Evolutionary conservation across 352 stramenopile species (phyloP), one percentile per base, ranked within the genome.

Genomic region (Phytophthora podocarpi): DNA sequence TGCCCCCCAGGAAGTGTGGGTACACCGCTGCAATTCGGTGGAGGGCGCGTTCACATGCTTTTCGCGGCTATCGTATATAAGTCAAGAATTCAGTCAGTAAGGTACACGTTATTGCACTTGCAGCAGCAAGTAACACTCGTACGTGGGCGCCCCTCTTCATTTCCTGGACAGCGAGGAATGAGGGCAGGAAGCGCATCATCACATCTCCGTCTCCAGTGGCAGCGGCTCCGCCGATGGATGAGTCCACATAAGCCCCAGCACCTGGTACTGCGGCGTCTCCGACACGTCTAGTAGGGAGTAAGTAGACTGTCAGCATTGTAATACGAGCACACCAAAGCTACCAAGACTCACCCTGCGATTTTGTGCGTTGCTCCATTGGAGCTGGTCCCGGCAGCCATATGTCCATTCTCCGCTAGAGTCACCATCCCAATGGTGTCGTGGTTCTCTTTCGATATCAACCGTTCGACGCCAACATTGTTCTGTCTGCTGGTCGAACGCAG

Each of bases 401-500:
- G 70, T 0, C 81, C 84, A 55, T 72, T 64, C 20, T 71, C 55
- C n/a, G 61, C 75, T 9, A 95, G 61, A 42, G 69, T 81, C 11
- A 95, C 73, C 85, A 97, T 97, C 11, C 91, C 91, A 51, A 97
- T 97, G 6, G 91, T 97, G 51, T 97, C 91, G 65, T 97, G 91
- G 53, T 97, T 97, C 8, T 70, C 58, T 40, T 64, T 64, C 11
- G 80, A 80, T 23, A 87, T 80, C 31, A 87, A 50, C 13, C 43
- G 46, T 52, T 79, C 57, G 0, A 64, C 28, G 1, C 23, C 58
- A 37, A 32, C 36, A 60, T 43, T 52, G 24, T 60, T 68, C 42
- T 72, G 53, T n/a, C 36, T 56, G 37, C 32, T 64, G 3, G 60
- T 46, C 9, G 30, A 24, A 13, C 50, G 58, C 46, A 73, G 20